These are phyloP conservation scores for Schizopora paradoxa DNA, from an alignment of 1,284 basidiomycete genomes.

Conservation along the genomic window DNA sequence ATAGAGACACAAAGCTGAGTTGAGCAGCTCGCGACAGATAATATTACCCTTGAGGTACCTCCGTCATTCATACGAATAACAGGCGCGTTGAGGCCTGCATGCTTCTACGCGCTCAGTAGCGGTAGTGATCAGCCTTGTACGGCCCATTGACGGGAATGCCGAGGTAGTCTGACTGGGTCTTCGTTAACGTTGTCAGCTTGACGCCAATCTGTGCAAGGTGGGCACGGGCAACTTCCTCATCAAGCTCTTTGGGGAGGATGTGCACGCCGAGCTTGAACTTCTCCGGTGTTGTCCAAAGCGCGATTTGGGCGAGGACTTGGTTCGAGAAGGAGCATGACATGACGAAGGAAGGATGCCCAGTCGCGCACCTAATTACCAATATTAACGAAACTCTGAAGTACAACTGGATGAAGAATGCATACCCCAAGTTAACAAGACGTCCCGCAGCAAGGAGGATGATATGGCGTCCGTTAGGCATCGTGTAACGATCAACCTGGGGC, in stretches of 20 bases:
- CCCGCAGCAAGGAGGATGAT: conserved; percentile 97
- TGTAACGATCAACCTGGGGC: conserved; percentile 98
- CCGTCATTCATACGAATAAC: neutral
- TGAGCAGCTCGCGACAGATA: neutral
- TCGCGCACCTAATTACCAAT: conserved; percentile 54
- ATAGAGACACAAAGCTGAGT: neutral
- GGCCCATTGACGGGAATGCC: conserved; percentile 87
- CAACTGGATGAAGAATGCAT: conserved; percentile 31
- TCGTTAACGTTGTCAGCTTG: conserved; percentile 82
- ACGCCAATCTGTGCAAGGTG: conserved; percentile 90
- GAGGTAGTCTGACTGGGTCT: conserved; percentile 86
- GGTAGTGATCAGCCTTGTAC: conserved; percentile 88
- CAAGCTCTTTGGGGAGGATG: conserved; percentile 95
- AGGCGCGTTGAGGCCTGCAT: conserved; percentile 19
- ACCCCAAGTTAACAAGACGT: conserved; percentile 98
- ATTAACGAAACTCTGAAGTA: neutral
- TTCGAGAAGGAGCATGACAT: conserved; percentile 99
- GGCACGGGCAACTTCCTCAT: conserved; percentile 97
- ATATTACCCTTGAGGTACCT: neutral
- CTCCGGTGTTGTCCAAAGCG: conserved; percentile 89
- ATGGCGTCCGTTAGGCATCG: conserved; percentile 87
- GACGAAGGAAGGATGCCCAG: conserved; percentile 94
- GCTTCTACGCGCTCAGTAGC: conserved; percentile 39
- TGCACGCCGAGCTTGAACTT: conserved; percentile 93
- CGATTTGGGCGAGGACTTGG: conserved; percentile 98